Conservation (phyloP, 768 basidiomycete genomes). For the Russula sp. region DNA sequence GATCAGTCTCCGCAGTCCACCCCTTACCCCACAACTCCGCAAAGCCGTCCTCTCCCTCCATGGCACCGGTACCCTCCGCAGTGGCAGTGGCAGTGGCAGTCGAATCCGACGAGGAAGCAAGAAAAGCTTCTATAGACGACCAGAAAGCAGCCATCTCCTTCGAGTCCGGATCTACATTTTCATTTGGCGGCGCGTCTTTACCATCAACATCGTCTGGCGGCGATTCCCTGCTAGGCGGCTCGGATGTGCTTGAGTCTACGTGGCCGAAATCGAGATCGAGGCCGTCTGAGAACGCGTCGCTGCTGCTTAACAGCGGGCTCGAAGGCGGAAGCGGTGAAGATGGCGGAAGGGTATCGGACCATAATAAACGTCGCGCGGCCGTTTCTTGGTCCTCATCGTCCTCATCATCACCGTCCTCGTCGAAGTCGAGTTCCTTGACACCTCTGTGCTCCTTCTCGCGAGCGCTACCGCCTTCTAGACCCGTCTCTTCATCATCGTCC, state of each 20-base stretch:
- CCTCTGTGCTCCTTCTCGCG: conserved; percentile 33
- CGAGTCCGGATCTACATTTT: neutral
- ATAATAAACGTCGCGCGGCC: conserved; percentile 29
- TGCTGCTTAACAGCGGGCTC: conserved; percentile 37
- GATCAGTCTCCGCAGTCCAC: neutral
- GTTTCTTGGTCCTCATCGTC: conserved; percentile 17
- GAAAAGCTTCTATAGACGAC: conserved; percentile 22
- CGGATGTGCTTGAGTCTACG: neutral
- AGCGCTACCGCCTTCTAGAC: neutral
- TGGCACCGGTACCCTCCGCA: neutral
- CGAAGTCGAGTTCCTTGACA: conserved; percentile 7
- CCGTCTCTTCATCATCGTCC: conserved; percentile 41
- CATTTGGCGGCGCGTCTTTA: neutral
- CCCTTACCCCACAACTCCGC: conserved; percentile 9
- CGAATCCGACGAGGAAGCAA: conserved; percentile 10
- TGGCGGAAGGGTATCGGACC: conserved; percentile 35
- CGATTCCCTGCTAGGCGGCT: neutral
- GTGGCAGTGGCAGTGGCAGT: neutral
- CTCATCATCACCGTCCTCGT: neutral
- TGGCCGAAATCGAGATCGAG: conserved; percentile 21
- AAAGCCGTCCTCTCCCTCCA: conserved; percentile 5
- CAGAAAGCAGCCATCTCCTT: conserved; percentile 22
- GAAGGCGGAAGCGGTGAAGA: conserved; percentile 39
- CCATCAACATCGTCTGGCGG: neutral
- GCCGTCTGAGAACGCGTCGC: conserved; percentile 32